Evolutionary conservation across 176 grass and related monocot genomes (phyloP), one percentile per base, ranked within the genome.

Genomic region (Thinopyrum elongatum): DNA sequence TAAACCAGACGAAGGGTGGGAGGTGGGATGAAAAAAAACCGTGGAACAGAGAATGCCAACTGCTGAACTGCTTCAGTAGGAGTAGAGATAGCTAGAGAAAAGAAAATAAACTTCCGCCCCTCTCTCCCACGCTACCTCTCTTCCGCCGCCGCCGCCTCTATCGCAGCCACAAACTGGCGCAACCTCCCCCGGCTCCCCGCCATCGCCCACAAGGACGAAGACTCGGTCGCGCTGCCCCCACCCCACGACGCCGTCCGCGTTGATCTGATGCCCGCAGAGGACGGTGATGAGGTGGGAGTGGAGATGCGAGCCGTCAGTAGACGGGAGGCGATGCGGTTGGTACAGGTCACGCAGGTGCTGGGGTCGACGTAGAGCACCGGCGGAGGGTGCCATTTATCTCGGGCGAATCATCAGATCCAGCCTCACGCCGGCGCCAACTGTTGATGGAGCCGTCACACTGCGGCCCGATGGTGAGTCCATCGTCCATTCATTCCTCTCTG

Each of bases 201-300:
- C 2, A 76, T 86, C 36, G 93, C 95, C 42, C 4, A 6, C 34
- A 35, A 35, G 34, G 90, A 98, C 30, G 95, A 98, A 82, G 95
- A 95, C 27, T 90, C 93, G 62, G 91, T 95, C 29, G 89, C 95
- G 9, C 91, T 98, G 41, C 95, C 93, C 1, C 93, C 86, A 23
- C 91, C 88, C 17, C 91, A 92, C 58, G 95, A 95, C 81, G 90
- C 78, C 41, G 93, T 98, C 10, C 73, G 87, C 41, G 53, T 98
- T 28, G 86, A 94, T 88, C 86, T 95, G 66, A 87, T 1, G 63
- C 68, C 76, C 13, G 67, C 10, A 22, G 69, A 65, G 44, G 86
- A 27, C 19, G 82, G 73, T 6, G 91, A 82, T 2, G 81, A 4
- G 65, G 76, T 98, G 0, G 74, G 25, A 28, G 86, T 98, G 55